Conservation (phyloP, 2,329 filamentous ascomycete genomes). For the Colletotrichum somersetense region DNA sequence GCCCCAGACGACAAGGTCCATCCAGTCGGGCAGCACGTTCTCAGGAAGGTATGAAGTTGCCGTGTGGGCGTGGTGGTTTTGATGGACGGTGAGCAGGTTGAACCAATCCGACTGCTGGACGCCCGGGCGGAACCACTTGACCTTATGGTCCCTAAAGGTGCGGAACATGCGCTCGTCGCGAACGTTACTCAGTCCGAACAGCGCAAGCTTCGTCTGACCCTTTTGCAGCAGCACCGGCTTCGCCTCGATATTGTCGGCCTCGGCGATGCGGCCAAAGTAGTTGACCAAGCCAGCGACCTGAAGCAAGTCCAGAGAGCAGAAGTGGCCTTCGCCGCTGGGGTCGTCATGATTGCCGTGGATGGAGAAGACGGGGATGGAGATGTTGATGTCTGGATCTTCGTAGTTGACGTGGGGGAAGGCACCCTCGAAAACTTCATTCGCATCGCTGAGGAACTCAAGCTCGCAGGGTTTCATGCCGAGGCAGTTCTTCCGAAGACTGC, state of each 20-base stretch:
- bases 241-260: conserved; percentile 92
- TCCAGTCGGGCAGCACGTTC: conserved; percentile 89
- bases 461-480: conserved; percentile 96
- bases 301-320: conserved; percentile 89
- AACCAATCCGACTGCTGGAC: conserved; percentile 92
- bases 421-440: conserved; percentile 88
- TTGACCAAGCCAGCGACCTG: conserved; percentile 94
- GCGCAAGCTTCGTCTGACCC: conserved; percentile 88
- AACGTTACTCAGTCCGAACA: conserved; percentile 96
- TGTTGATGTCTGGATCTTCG: conserved; percentile 96
- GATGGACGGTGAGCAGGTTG: conserved; percentile 93
- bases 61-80: conserved; percentile 94
- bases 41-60: conserved; percentile 95
- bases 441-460: conserved; percentile 93
- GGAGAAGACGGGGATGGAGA: conserved; percentile 96
- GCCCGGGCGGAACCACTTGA: conserved; percentile 90
- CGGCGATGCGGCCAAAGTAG: conserved; percentile 92
- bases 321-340: conserved; percentile 94
- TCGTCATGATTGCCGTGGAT: conserved; percentile 99
- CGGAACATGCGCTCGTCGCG: conserved; percentile 94
- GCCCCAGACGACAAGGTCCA: conserved; percentile 95
- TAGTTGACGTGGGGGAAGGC: conserved; percentile 97
- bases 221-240: conserved; percentile 96
- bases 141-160: conserved; percentile 91
- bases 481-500: conserved; percentile 91